Evolutionary conservation across 2,329 filamentous ascomycete species (phyloP), one percentile per base, ranked within the genome.

Genomic region (Ophiostoma sp.): DNA sequence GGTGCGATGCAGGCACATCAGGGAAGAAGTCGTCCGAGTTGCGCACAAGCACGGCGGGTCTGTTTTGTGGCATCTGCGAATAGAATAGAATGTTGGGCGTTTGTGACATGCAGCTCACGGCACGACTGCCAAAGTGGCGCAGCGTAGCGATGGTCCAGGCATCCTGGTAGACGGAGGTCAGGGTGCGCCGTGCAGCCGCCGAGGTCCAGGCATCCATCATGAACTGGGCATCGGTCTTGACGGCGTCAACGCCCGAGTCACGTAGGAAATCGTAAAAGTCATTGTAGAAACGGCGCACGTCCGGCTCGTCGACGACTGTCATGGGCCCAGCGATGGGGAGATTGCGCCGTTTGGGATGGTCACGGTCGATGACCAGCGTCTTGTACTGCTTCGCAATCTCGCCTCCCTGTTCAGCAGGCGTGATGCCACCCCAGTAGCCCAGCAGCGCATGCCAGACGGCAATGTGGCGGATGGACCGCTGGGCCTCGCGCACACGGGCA

Each of bases 1-100:
- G 86, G 71, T 99, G 95, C 6, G 90, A 92, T 0, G 87, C 84
- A 0, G 89, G 85, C 4, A 93, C 85, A 62, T 93, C 86, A 0
- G 95, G 95, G 77, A 96, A 97, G 82, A 93, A 99, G 78, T 98
- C 91, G 71, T 89, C 93, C 0, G 91, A 96, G 78, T 96, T 98
- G 64, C 95, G 89, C 18, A 93, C 85, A 0, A 93, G 81, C 38
- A 96, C 83, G 0, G 86, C 82, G 0, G 91, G 91, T 65, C 87
- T 87, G 75, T 89, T 91, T n/a, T 82, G 85, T 0, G 90, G 90
- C 38, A 97, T 81, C 73, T 96, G 91, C 0, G 89, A 89, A 75
- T 93, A 87, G 78, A 97, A 97, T 9, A 98, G 82, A 18, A 94
- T 88, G 69, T 93, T 89, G 0, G 95, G 95, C 2, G 89, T 85